These are phyloP conservation scores for Botrytis sinoallii DNA, from an alignment of 2,329 filamentous ascomycete genomes.

Conservation along the genomic window DNA sequence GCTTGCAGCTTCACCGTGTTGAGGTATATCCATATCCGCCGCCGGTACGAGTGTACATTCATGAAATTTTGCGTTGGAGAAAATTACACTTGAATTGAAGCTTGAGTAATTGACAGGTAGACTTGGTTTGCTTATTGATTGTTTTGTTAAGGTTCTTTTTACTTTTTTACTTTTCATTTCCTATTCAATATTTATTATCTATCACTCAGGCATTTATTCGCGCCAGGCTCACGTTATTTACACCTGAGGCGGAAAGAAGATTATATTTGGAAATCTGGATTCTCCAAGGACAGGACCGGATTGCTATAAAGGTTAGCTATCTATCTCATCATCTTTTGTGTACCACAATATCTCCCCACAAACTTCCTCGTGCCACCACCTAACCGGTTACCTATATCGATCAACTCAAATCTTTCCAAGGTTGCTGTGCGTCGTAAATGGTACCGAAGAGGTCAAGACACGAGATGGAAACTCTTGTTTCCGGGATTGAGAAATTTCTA, in stretches of 20 bases:
- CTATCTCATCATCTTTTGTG: background rate
- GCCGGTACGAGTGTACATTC: background rate
- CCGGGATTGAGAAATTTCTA: background rate
- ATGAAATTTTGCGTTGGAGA: background rate
- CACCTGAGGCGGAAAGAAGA: constrained; percentile 12
- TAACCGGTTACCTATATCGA: background rate
- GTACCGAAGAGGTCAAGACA: background rate
- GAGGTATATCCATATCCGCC: background rate
- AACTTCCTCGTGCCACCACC: background rate
- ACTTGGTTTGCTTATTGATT: background rate
- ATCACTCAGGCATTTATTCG: constrained; percentile 15
- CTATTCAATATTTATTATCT: background rate
- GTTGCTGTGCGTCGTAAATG: background rate
- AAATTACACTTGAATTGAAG: background rate
- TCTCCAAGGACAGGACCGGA: background rate
- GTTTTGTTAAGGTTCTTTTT: background rate
- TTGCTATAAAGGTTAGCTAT: background rate
- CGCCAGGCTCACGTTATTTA: constrained; percentile 8
- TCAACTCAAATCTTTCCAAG: background rate
- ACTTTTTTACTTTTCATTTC: background rate
- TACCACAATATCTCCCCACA: background rate
- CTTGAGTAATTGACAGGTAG: background rate
- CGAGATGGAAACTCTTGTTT: background rate
- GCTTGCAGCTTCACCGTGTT: constrained; percentile 13
- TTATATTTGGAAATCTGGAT: background rate